A percentile compares a stretch with the other conserved stretches of the same genome.
Conservation (phyloP, 495 filamentous ascomycete genomes). For the Melanomma pulvis-pyrius region DNA sequence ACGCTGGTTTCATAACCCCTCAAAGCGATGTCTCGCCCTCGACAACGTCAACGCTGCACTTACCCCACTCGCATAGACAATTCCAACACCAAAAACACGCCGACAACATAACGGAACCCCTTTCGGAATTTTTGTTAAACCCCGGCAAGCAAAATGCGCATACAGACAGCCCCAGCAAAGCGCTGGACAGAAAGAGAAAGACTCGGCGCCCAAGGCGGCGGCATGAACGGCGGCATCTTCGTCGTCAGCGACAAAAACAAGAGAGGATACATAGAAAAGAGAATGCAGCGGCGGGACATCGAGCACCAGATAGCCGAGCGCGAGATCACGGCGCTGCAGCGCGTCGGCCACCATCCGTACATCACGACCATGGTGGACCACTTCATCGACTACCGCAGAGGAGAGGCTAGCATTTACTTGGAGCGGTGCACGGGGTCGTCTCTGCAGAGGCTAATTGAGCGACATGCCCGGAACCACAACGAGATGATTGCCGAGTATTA, state of each 20-base stretch:
- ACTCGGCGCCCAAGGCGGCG: neutral
- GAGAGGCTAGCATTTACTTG: conserved; percentile 10
- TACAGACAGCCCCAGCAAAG: neutral
- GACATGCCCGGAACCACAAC: neutral
- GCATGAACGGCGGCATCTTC: conserved; percentile 17
- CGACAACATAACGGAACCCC: no score
- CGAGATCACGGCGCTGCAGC: conserved; percentile 3
- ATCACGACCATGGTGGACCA: conserved; percentile 10
- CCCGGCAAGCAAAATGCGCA: neutral
- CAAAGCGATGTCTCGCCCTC: no score
- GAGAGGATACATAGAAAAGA: conserved; percentile 17
- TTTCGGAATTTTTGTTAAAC: no score
- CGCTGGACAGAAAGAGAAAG: neutral
- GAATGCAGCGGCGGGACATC: neutral
- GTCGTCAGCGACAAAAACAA: neutral
- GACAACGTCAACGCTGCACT: no score
- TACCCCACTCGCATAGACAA: no score
- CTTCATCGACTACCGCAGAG: neutral
- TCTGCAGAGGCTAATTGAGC: neutral
- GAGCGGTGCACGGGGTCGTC: neutral
- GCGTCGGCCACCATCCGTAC: neutral
- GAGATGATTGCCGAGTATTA: neutral
- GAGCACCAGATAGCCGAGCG: neutral
- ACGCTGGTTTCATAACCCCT: no score
- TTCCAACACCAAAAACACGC: no score